Base-by-base conservation (phyloP, 768 basidiomycete species). In the Leccinum subgranulosum region DNA sequence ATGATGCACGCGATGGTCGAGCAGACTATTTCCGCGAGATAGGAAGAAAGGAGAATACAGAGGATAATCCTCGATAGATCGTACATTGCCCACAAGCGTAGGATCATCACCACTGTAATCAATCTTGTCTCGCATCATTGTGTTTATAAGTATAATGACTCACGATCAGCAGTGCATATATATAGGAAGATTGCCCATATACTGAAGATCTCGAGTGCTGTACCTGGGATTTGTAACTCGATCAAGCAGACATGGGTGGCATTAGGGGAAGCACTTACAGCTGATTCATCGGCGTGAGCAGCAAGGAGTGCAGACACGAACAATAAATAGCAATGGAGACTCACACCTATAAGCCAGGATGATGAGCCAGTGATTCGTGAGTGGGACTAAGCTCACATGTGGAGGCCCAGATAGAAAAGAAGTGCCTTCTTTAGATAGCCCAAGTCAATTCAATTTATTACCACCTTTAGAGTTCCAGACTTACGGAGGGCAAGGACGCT, bases 81-180 rank as follows among this genome's bases (percentile, higher is more conserved):
- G 27, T 64, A 61, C 33, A 64, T 21, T 41, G 50, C 59, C 55
- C 59, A 65, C 21, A 65, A 47, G 33, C 59, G 63, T 10, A 65
- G 53, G 25, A 65, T 55, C 63, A 64, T 64, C 7, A 29, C 45
- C 50, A 64, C 63, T 62, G 10, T 10, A 49, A 17, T 51, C 25
- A 29, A 6, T n/a, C 3, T 3, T 1, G 15, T 53, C 25, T 28
- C 39, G 14, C 25, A 5, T 9, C 6, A 23, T 6, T 7, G 19
- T 25, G 10, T 19, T 23, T 14, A 21, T 17, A 23, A 47, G 4
- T 21, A 34, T 45, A n/a, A 17, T 11, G 17, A 54, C 63, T 25
- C 49, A 57, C 63, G 19, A 12, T 64, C 63, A 21, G 63, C 59
- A 11, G 63, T 25, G 21, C 25, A 41, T 12, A 53, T 34, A 17